Base-by-base conservation (phyloP, 805 yeast species). In the Ogataea neopini region DNA sequence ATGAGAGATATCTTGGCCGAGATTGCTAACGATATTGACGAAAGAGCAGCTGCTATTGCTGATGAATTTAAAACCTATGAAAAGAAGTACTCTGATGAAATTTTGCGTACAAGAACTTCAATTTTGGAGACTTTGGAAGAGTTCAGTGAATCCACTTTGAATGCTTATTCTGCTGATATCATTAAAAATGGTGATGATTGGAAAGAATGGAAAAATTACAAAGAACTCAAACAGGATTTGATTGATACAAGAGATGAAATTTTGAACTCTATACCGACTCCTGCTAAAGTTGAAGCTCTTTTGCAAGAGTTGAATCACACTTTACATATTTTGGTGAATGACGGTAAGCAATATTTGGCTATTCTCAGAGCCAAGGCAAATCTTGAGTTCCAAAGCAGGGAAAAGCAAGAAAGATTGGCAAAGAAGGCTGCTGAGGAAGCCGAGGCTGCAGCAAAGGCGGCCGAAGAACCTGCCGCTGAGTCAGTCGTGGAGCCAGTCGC, bases 51-150 rank as follows among this genome's bases (percentile, higher is more conserved):
- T 15, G 48, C 49, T 1, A 62, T 76, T 33, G 66, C 69, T 15
- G 52, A 50, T 2, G 58, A 64, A 19, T 57, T 76, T 43, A 53
- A 58, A 10, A 46, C 58, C 6, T 53, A 64, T 10, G 63, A 71
- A 35, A 53, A 62, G 18, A 57, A 56, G 4, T 66, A 72, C 19
- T 69, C 74, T 35, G 56, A 64, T 3, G 65, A 57, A 20, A 50
- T 69, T 17, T 47, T 58, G 10, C 45, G 46, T 5, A 39, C 71
- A 28, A 73, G 79, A 58, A 61, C 68, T 17, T 62, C 69, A 17
- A 75, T 83, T 30, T 73, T 85, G 44, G 91, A 86, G 52, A 75
- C 83, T 0, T 76, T 83, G 60, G 91, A 86, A 62, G 86, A 86
- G 51, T 86, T 86, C 72, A 82, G 84, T 5, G 90, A 85, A 45